Evolutionary conservation across 1,139 yeast species (phyloP).

Genomic region (Candida sp.): DNA sequence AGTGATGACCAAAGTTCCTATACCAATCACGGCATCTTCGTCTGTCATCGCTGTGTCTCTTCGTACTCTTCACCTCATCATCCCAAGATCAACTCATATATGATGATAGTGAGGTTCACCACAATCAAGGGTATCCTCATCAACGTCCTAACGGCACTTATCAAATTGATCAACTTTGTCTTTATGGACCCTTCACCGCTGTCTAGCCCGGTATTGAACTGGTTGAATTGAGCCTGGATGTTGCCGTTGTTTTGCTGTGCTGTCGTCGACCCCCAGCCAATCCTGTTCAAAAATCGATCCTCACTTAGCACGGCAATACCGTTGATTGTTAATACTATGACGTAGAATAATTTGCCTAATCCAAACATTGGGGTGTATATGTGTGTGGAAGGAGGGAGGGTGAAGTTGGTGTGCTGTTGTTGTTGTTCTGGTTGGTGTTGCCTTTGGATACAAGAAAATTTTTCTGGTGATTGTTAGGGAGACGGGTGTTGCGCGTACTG

Average conservation of each 20-base stretch:
- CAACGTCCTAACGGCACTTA: conserved; percentile 50
- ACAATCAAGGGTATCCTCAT: conserved; percentile 50
- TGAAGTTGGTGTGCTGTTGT: background rate
- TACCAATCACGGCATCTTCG: too few relatives aligned
- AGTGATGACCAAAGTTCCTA: background rate
- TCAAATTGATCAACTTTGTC: conserved; percentile 42
- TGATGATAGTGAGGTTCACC: conserved; percentile 40
- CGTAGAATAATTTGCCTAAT: conserved; percentile 47
- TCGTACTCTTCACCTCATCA: conserved; percentile 13
- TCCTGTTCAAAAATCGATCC: conserved; percentile 49
- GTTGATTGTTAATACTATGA: conserved; percentile 42
- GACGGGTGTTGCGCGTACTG: too few relatives aligned
- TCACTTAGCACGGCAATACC: conserved; percentile 54
- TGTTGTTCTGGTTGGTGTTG: too few relatives aligned
- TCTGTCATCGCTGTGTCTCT: background rate
- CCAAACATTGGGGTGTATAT: conserved; percentile 40
- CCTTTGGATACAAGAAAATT: too few relatives aligned
- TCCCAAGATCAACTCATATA: conserved; percentile 49
- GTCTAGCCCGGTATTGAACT: conserved; percentile 27
- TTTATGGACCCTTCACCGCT: conserved; percentile 35
- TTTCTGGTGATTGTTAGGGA: too few relatives aligned
- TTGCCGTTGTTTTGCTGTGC: conserved; percentile 13
- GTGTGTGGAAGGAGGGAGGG: background rate
- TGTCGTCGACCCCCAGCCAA: conserved; percentile 44
- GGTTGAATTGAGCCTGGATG: conserved; percentile 29